Evolutionary conservation across 345 rosid species (phyloP).

Genomic region (Geranium brycei): DNA sequence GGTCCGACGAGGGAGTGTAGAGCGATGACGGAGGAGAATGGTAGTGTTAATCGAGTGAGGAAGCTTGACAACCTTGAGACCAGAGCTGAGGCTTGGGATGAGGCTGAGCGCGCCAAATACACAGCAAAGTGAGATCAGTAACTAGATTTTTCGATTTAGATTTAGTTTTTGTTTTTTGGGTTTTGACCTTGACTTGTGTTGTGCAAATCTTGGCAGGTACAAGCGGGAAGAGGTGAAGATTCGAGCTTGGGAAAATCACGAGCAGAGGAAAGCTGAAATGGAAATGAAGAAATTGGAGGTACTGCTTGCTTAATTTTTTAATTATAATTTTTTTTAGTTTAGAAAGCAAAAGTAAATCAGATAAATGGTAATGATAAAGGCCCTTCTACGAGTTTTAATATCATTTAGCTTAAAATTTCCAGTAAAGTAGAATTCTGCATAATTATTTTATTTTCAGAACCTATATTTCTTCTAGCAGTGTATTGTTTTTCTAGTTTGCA

Average conservation of each 20-base stretch:
- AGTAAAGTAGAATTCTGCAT: no score
- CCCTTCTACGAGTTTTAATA: no score
- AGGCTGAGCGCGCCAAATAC: constrained; percentile 82
- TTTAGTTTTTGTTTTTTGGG: background rate
- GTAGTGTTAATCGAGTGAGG: constrained; percentile 19
- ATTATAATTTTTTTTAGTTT: no score
- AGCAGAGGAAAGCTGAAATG: constrained; percentile 91
- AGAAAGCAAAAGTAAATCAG: no score
- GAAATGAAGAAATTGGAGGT: constrained; percentile 92
- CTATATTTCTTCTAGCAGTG: no score
- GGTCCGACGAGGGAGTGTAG: constrained; percentile 7
- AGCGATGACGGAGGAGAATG: constrained; percentile 7
- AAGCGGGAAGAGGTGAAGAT: constrained; percentile 91
- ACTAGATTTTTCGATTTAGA: no score
- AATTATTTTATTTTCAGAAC: no score
- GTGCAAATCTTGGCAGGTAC: constrained; percentile 29
- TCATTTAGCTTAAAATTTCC: no score
- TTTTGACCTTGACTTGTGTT: background rate
- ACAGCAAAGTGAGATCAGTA: constrained; percentile 54
- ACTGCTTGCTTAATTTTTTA: constrained; percentile 1
- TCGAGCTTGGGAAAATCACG: constrained; percentile 90
- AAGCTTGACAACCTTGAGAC: constrained; percentile 46
- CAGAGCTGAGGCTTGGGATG: constrained; percentile 82
- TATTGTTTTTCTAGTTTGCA: no score
- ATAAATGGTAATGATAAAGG: no score